Evolutionary conservation across 805 yeast genomes (phyloP).

Genomic region (Starmerella powellii): DNA sequence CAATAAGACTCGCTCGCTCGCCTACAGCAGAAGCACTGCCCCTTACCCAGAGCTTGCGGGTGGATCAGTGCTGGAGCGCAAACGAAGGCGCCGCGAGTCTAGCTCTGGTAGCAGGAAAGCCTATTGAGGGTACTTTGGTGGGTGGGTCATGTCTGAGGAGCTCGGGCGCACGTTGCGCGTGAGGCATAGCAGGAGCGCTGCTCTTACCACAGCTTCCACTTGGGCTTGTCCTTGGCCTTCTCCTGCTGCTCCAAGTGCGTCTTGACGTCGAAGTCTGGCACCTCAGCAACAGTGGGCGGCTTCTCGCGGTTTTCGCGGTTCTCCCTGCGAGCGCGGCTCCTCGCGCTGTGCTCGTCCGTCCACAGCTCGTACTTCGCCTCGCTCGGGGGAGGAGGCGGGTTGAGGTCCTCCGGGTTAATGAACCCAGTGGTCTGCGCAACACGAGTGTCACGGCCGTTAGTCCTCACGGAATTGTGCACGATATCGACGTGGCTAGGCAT

Average conservation of each 20-base stretch:
- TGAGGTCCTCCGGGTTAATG: constrained; percentile 10
- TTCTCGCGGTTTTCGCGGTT: constrained; percentile 16
- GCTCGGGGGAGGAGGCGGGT: constrained; percentile 1
- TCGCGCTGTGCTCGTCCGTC: constrained; percentile 18
- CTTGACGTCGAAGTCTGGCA: constrained; percentile 19
- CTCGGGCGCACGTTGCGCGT: too few species aligned
- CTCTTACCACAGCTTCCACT: constrained; percentile 20
- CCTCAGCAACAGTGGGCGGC: constrained; percentile 17
- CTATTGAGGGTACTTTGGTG: too few species aligned
- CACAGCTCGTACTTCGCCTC: constrained; percentile 15
- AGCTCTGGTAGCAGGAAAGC: too few species aligned
- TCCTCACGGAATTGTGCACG: constrained; percentile 13
- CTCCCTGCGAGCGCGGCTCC: constrained; percentile 18
- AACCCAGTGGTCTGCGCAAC: constrained; percentile 13
- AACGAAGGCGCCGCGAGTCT: too few species aligned
- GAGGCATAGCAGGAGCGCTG: too few species aligned
- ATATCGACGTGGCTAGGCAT: constrained; percentile 10
- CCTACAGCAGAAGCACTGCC: too few species aligned
- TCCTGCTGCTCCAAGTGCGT: constrained; percentile 8
- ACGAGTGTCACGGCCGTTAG: constrained; percentile 16
- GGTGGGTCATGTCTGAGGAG: too few species aligned
- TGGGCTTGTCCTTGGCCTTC: constrained; percentile 2
- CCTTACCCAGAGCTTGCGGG: too few species aligned
- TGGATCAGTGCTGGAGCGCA: too few species aligned
- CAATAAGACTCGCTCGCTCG: too few species aligned